Conservation (phyloP, 306 rosid species). For the Cucumis sativus region DNA sequence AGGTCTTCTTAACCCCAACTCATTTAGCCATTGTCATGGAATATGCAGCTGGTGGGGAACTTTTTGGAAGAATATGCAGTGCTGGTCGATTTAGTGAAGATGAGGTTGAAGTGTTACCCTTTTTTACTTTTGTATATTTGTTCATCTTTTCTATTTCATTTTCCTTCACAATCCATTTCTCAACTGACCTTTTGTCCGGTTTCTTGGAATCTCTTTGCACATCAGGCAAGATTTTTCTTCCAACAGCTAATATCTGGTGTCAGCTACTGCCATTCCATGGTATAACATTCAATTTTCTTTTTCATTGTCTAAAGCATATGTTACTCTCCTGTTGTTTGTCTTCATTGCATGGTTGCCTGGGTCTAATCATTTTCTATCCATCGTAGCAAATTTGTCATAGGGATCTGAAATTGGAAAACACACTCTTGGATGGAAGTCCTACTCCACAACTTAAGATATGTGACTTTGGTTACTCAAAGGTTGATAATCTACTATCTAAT, state of each 20-base stretch:
- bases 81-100: constrained; percentile 90
- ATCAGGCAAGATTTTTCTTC: constrained; percentile 95
- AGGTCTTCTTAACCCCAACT: constrained; percentile 74
- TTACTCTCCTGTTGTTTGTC: not conserved
- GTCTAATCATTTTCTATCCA: not conserved
- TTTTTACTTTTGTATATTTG: not conserved
- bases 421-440: constrained; percentile 78
- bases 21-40: constrained; percentile 91
- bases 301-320: not conserved
- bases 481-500: not conserved
- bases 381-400: constrained; percentile 87
- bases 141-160: not conserved
- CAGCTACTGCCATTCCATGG: constrained; percentile 86
- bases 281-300: constrained; percentile 12
- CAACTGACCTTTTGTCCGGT: not conserved
- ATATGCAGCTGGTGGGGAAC: constrained; percentile 95
- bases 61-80: constrained; percentile 59
- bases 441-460: constrained; percentile 78
- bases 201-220: not conserved
- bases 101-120: constrained; percentile 40
- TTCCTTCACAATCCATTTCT: not conserved
- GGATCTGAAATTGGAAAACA: constrained; percentile 89
- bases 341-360: not conserved
- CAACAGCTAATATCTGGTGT: constrained; percentile 97
- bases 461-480: constrained; percentile 97